Evolutionary conservation across 768 basidiomycete species (phyloP).

Genomic region (Hydnum rufescens): DNA sequence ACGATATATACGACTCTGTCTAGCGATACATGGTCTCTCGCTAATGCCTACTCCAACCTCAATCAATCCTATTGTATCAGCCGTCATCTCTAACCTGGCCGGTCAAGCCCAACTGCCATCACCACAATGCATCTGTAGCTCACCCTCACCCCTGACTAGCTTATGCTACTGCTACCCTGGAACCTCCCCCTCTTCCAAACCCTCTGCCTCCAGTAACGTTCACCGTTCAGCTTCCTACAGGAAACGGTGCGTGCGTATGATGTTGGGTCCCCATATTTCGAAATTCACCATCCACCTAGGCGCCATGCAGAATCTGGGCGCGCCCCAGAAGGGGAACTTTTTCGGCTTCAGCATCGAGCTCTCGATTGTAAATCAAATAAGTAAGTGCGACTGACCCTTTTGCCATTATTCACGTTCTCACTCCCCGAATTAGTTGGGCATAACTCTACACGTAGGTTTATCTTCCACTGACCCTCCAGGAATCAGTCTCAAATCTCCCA

Average conservation of each 20-base stretch:
- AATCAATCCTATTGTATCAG: too few species aligned
- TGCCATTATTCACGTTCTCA: background rate
- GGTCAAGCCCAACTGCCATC: too few species aligned
- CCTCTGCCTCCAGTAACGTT: background rate
- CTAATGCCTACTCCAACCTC: too few species aligned
- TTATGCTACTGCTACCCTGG: background rate
- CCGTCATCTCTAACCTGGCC: too few species aligned
- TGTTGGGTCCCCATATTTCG: background rate
- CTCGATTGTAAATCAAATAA: conserved; percentile 34
- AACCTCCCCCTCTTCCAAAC: conserved; percentile 1
- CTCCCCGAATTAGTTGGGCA: conserved; percentile 6
- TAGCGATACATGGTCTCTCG: too few species aligned
- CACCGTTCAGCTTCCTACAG: background rate
- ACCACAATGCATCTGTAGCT: too few species aligned
- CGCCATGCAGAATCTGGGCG: conserved; percentile 17
- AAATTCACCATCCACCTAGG: conserved; percentile 8
- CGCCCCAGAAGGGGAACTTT: conserved; percentile 29
- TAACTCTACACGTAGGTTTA: conserved; percentile 4
- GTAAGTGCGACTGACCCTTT: conserved; percentile 16
- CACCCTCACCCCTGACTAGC: too few species aligned
- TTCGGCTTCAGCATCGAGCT: conserved; percentile 45
- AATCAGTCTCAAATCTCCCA: conserved; percentile 12
- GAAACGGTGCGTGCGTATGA: background rate
- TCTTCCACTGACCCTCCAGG: background rate
- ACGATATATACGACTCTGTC: conserved; percentile 6